phyloP scores from a whole-genome alignment of 202 grass and related monocot species.

The Cymbopogon flexuosus region DNA sequence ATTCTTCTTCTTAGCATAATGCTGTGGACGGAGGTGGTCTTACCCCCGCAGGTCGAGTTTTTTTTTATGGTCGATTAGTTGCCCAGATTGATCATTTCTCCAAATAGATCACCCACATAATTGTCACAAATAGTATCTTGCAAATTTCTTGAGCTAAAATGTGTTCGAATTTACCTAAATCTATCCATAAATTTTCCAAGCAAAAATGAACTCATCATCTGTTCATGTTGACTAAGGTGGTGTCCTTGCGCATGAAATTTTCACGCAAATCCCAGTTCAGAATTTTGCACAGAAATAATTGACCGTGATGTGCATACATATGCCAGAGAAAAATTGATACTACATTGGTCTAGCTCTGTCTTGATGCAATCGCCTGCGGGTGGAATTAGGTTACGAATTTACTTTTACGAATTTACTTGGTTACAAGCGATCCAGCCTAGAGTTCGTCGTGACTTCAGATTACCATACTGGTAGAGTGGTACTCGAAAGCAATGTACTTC shows the following conservation, averaged over 20 bases:
- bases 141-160: neutral
- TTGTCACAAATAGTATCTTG: neutral
- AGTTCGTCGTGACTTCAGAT: neutral
- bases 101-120: neutral
- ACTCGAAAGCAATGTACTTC: conserved; percentile 1
- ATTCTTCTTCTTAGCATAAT: too few species aligned
- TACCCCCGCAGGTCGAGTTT: too few species aligned
- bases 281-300: neutral
- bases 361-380: neutral
- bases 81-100: neutral
- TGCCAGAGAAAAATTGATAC: neutral
- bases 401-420: conserved; percentile 3
- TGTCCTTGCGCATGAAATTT: neutral
- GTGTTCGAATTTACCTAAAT: neutral
- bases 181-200: neutral
- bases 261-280: neutral
- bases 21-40: too few species aligned
- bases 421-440: neutral
- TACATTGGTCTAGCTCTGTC: neutral
- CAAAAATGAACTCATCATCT: neutral
- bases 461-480: too few species aligned
- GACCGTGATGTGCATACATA: neutral
- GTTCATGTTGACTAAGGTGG: neutral
- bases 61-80: too few species aligned
- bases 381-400: neutral